Evolutionary conservation across 257 asterid species (phyloP), one percentile per base, ranked within the genome.

Genomic region (Scutellaria barbata): DNA sequence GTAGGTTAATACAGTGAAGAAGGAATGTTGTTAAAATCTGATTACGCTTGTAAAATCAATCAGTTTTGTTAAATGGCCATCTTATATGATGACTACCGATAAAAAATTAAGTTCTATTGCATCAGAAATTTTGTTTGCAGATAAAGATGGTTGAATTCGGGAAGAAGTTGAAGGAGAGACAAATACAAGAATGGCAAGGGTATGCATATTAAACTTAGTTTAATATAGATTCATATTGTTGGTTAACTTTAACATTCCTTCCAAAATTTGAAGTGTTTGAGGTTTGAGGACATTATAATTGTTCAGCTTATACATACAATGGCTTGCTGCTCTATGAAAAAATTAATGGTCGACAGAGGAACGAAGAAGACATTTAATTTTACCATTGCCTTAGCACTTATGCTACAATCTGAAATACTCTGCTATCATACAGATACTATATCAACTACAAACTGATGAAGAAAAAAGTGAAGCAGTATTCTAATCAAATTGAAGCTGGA

Each of bases 361-460:
- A 48, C 42, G 46, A 8, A 40, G 63, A 37, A 35, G 59, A 33
- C 41, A 13, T 67, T 30, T 56, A 1, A 25, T 25, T 25, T 25
- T 25, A 25, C 30, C 30, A 25, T n/a, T 25, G 30, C 30, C 30
- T 1, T 25, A 25, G 30, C 1, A 25, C 30, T 25, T 25, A 30
- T 30, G 46, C 39, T 17, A 37, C 17, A 53, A 62, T 68, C 48
- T 76, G 51, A 65, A 53, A 41, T n/a, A 1, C 61, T 80, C 72
- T 69, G 75, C 10, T 50, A 20, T 30, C 37, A 40, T 76, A 9
- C 60, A 94, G 99, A 80, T 91, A 92, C 84, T 94, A 94, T 73
- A 89, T 94, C 92, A 94, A 92, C 85, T 93, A 93, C 96, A 93
- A 93, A 82, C 46, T 90, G 64, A 90, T 93, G 97, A 93, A 93